A percentile compares a stretch with the other conserved stretches of the same genome.
These are phyloP conservation scores for Sodiomyces alkalinus DNA, from an alignment of 2,329 filamentous ascomycete species.

Conservation along the genomic window DNA sequence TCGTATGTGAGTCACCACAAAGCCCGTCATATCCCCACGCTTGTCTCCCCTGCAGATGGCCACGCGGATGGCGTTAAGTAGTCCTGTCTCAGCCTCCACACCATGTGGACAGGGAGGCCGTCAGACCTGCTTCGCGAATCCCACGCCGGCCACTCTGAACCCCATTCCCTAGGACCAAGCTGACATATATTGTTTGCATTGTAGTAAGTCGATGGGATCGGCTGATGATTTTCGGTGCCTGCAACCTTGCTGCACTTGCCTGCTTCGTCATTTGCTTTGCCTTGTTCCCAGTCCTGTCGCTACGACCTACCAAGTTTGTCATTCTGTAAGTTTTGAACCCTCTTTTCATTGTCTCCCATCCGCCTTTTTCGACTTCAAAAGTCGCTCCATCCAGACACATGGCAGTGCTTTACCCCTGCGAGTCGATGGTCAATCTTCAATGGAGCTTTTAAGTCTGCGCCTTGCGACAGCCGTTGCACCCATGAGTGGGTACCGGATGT, in stretches of 20 bases:
- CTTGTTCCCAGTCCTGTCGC: slow-evolving; percentile 68
- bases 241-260: slow-evolving; percentile 75
- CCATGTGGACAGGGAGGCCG: slow-evolving; percentile 20
- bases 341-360: slow-evolving; percentile 8
- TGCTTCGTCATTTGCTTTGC: slow-evolving; percentile 92
- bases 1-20: slow-evolving; percentile 61
- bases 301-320: slow-evolving; percentile 85
- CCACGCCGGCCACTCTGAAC: too few species aligned
- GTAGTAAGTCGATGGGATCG: slow-evolving; percentile 96
- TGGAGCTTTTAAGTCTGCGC: too few species aligned
- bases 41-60: slow-evolving; percentile 26
- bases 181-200: slow-evolving; percentile 14
- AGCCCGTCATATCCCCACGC: slow-evolving; percentile 10
- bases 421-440: too few species aligned
- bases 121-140: background rate
- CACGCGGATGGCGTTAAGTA: slow-evolving; percentile 26
- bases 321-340: slow-evolving; percentile 79
- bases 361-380: slow-evolving; percentile 3
- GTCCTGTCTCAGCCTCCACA: slow-evolving; percentile 12
- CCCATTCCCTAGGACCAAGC: too few species aligned
- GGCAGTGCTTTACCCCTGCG: too few species aligned
- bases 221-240: slow-evolving; percentile 77
- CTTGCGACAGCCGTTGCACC: background rate
- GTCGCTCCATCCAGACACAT: too few species aligned
- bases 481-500: too few species aligned